Conservation (phyloP, 805 yeast species). For the Lipomyces lipofer region DNA sequence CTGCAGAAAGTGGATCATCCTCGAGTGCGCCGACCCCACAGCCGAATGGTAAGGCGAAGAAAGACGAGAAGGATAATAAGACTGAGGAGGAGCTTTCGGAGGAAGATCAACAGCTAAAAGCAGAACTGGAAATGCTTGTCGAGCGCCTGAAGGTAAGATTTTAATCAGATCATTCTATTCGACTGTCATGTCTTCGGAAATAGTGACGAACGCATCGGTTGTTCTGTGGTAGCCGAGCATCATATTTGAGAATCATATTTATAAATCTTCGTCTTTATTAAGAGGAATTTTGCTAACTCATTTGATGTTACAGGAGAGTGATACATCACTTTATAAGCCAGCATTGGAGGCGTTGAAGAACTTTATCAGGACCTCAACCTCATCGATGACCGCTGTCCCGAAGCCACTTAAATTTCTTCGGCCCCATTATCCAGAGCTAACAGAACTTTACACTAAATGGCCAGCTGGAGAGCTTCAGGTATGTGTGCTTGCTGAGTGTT, state of each 20-base stretch:
- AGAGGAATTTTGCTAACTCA: background rate
- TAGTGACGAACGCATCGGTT: background rate
- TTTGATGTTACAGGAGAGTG: constrained; percentile 41
- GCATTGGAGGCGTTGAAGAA: constrained; percentile 72
- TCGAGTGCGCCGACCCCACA: constrained; percentile 1
- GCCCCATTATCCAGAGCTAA: constrained; percentile 76
- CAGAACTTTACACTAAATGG: constrained; percentile 70
- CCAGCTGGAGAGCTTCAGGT: constrained; percentile 43
- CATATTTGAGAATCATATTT: too few relatives aligned
- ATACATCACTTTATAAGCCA: constrained; percentile 51
- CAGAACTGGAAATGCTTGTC: constrained; percentile 81
- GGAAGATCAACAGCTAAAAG: constrained; percentile 86
- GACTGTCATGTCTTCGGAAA: background rate
- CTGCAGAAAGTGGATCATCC: constrained; percentile 12
- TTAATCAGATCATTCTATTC: background rate
- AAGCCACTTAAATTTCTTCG: constrained; percentile 94
- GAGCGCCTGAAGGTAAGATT: constrained; percentile 61
- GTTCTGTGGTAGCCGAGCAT: too few relatives aligned
- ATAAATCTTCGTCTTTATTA: too few relatives aligned
- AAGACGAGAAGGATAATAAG: constrained; percentile 21
- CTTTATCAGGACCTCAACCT: constrained; percentile 85
- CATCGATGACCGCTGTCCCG: constrained; percentile 99
- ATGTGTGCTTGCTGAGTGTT: constrained; percentile 1
- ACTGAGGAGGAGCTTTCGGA: constrained; percentile 57
- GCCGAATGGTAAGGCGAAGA: constrained; percentile 6